Percentiles rank a stretch among this genome's conserved stretches.
Evolutionary conservation across 2,329 filamentous ascomycete species (phyloP).

Genomic region (Diaporthe eres): DNA sequence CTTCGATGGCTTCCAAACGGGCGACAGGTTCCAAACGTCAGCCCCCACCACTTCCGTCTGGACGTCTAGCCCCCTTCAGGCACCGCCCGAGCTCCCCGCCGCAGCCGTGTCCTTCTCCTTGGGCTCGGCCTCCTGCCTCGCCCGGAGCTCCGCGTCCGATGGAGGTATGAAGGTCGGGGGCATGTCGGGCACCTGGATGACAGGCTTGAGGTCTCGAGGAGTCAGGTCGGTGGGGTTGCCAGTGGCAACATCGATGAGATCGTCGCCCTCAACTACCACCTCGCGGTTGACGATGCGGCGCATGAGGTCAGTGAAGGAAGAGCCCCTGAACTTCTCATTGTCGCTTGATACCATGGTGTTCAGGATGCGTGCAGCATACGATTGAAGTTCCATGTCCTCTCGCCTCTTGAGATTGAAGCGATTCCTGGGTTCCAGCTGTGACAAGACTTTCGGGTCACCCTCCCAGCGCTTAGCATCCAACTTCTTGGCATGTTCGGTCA

Average conservation of each 20-base stretch:
- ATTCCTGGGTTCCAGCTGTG: conserved; percentile 50
- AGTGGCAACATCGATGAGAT: conserved; percentile 63
- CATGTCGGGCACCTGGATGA: conserved; percentile 20
- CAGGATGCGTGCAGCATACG: conserved; percentile 79
- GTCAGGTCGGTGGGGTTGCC: conserved; percentile 34
- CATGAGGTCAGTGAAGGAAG: conserved; percentile 84
- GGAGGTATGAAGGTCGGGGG: conserved; percentile 30
- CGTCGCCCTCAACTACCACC: conserved; percentile 79
- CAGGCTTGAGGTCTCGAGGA: conserved; percentile 8
- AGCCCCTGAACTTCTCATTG: conserved; percentile 82
- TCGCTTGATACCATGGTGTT: conserved; percentile 77
- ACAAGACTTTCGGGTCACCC: conserved; percentile 42
- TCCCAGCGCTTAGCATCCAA: conserved; percentile 45
- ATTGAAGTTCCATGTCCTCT: conserved; percentile 77
- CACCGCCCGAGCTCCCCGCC: conserved; percentile 1
- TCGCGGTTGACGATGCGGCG: conserved; percentile 79
- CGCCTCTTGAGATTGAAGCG: conserved; percentile 50
- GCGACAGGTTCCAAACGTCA: conserved; percentile 39
- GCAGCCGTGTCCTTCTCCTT: conserved; percentile 4
- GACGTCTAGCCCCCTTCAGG: conserved; percentile 29
- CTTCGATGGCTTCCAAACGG: conserved; percentile 18
- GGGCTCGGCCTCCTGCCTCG: background rate
- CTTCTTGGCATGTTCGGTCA: conserved; percentile 35
- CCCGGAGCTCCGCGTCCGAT: conserved; percentile 8
- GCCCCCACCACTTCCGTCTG: conserved; percentile 38